Conservation (phyloP, 73 alveolate genomes). For the Paramecium pentaurelia region DNA sequence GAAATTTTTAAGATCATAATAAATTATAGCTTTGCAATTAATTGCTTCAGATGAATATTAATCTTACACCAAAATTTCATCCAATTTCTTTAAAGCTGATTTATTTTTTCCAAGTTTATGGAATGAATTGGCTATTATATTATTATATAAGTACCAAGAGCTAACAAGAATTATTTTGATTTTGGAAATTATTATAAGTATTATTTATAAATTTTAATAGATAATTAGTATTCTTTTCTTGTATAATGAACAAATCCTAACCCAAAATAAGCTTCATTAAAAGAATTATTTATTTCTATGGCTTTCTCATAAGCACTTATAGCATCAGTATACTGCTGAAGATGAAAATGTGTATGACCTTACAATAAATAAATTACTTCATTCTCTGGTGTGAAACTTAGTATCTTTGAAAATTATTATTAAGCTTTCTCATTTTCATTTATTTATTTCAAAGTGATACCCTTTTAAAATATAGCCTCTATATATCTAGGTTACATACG, state of each 20-base stretch:
- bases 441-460: background rate
- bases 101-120: background rate
- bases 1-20: background rate
- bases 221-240: background rate
- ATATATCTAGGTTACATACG: background rate
- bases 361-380: background rate
- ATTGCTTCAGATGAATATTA: background rate
- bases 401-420: background rate
- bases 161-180: background rate
- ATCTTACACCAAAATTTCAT: background rate
- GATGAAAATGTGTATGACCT: background rate
- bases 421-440: background rate
- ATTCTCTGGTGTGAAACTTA: background rate
- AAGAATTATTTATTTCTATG: background rate
- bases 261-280: background rate
- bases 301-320: background rate
- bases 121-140: background rate
- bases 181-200: background rate
- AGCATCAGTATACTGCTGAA: background rate
- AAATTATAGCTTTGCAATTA: background rate
- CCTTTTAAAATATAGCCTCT: background rate
- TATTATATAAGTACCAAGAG: background rate
- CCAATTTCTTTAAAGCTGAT: background rate
- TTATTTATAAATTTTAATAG: background rate
- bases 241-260: background rate